Conservation (phyloP, 768 basidiomycete genomes). For the Lentinula raphanica region DNA sequence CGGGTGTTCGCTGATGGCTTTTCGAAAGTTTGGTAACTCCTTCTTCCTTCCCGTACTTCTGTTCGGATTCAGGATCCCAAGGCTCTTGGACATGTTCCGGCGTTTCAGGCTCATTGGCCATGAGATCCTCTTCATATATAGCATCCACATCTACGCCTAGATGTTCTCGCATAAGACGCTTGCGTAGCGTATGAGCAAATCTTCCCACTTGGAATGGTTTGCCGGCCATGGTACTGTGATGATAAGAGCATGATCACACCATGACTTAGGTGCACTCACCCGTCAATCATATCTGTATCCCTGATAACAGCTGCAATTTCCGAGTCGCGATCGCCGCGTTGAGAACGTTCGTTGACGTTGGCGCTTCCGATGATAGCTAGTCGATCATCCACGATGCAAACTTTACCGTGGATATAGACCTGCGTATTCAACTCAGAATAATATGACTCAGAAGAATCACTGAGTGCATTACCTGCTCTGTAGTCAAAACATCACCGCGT, state of each 20-base stretch:
- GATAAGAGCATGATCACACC: neutral
- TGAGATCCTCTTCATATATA: conserved; percentile 70
- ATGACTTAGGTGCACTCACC: conserved; percentile 40
- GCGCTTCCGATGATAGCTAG: conserved; percentile 93
- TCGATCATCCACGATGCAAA: conserved; percentile 91
- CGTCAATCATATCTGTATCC: conserved; percentile 95
- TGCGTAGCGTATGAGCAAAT: conserved; percentile 90
- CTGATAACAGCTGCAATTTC: conserved; percentile 89
- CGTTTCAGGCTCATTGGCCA: conserved; percentile 46
- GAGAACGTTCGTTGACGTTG: conserved; percentile 96
- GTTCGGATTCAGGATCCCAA: conserved; percentile 75
- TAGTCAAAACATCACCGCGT: conserved; percentile 75
- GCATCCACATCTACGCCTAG: conserved; percentile 92
- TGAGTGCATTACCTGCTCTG: conserved; percentile 82
- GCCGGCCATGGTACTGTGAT: conserved; percentile 82
- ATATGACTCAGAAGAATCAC: neutral
- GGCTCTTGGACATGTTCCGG: conserved; percentile 46
- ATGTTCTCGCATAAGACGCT: conserved; percentile 95
- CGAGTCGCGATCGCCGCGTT: conserved; percentile 94
- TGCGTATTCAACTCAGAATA: conserved; percentile 18
- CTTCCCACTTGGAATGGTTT: conserved; percentile 93
- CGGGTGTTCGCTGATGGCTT: conserved; percentile 28
- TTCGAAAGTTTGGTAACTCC: conserved; percentile 39
- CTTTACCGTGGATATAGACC: conserved; percentile 90
- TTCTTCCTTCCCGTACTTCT: conserved; percentile 40